Base-by-base conservation (phyloP, 371 early-diverging fungal genomes). In the Lichtheimia corymbifera region DNA sequence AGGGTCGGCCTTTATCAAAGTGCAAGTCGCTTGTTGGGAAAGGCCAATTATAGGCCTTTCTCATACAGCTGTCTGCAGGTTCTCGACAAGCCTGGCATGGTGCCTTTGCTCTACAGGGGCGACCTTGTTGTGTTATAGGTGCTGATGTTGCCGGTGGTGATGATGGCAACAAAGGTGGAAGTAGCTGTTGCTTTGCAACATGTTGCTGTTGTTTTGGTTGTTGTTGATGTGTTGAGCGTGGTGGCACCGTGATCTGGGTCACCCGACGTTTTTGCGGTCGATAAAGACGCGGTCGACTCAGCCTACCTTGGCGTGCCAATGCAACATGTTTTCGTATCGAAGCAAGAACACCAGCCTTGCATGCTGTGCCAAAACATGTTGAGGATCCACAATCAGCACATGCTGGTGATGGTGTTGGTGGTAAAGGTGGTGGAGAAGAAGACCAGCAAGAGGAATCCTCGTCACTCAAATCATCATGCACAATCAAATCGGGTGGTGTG, bases 21-120 rank as follows among this genome's bases (percentile, higher is more conserved):
- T 70, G 73, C 3, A 66, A 47, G 0, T 64, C 57, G 53, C 63
- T 68, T 11, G 70, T 66, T 52, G 74, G 64, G 54, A 80, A 77
- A n/a, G 80, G 80, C 80, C 80, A 80, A 62, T 77, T 61, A 51
- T 75, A 80, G 15, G 77, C 80, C 44, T 80, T 80, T n/a, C 80
- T 72, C 76, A 80, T 80, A 59, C 80, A 80, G 11, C 74, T 75
- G 58, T 80, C 80, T 9, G 77, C 73, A 17, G 70, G 62, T 53
- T 77, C 76, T 49, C 68, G 73, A 51, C 80, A 80, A 11, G 80
- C 80, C 66, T 74, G 75, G 53, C 80, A 80, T 17, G 80, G 80
- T 0, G 77, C 80, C 28, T 77, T 77, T 17, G 68, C 66, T 55
- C 77, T 72, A 40, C 70, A 66, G 24, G 77, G 74, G 12, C 77